These are phyloP conservation scores for Plenodomus tracheiphilus DNA, from an alignment of 2,329 filamentous ascomycete genomes.

Conservation along the genomic window DNA sequence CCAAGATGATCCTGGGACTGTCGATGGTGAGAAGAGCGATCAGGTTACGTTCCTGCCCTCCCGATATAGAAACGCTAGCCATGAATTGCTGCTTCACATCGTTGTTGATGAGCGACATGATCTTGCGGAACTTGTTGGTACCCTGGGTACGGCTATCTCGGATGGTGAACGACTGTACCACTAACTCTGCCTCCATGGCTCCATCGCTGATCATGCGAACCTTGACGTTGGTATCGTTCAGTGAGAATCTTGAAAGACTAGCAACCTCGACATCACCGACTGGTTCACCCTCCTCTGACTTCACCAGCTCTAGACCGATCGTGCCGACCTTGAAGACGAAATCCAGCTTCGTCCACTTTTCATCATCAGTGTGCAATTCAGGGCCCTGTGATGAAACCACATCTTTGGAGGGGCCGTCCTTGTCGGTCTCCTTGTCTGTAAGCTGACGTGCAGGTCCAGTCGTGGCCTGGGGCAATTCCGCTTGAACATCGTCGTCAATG, in stretches of 20 bases:
- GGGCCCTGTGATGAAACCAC: constrained; percentile 57
- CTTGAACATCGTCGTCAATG: constrained; percentile 70
- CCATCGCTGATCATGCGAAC: constrained; percentile 90
- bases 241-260: constrained; percentile 89
- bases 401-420: constrained; percentile 51
- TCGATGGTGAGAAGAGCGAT: constrained; percentile 94
- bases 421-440: constrained; percentile 42
- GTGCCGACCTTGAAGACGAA: constrained; percentile 87
- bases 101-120: constrained; percentile 96
- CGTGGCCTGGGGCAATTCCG: constrained; percentile 67
- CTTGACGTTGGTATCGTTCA: constrained; percentile 91
- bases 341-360: constrained; percentile 91
- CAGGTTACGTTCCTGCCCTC: constrained; percentile 76
- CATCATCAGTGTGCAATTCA: constrained; percentile 68
- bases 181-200: constrained; percentile 87
- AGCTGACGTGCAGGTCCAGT: constrained; percentile 54
- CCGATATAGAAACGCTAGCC: constrained; percentile 92
- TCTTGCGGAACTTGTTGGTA: constrained; percentile 94
- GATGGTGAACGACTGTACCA: constrained; percentile 94
- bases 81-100: constrained; percentile 94
- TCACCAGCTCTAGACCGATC: constrained; percentile 84
- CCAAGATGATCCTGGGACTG: constrained; percentile 92
- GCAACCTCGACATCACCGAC: constrained; percentile 77
- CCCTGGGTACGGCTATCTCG: constrained; percentile 86
- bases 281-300: constrained; percentile 73